Evolutionary conservation across 441 rosid genomes (phyloP).

Genomic region (Brassica hybrid): DNA sequence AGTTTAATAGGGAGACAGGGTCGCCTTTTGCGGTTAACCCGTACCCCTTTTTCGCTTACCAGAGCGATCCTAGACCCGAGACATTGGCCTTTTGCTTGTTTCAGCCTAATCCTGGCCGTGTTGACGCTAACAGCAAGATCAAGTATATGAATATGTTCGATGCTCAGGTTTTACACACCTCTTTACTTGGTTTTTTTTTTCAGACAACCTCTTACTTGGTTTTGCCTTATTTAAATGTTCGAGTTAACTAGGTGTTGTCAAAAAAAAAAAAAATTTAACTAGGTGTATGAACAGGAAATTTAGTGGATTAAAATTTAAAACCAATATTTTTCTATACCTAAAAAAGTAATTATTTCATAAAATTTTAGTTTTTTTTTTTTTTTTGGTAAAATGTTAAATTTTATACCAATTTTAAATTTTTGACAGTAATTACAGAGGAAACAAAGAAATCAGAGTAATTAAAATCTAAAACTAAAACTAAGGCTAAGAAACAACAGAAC

Average conservation of each 20-base stretch:
- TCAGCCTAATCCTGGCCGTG: conserved; percentile 77
- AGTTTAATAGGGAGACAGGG: conserved; percentile 66
- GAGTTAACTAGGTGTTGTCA: neutral
- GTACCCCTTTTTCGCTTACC: conserved; percentile 88
- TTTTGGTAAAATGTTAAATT: too few relatives aligned
- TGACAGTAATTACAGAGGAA: neutral
- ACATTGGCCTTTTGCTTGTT: conserved; percentile 83
- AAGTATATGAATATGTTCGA: conserved; percentile 97
- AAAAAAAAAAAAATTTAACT: neutral
- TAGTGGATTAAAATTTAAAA: too few relatives aligned
- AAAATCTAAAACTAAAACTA: too few relatives aligned
- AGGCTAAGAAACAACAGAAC: conserved; percentile 39
- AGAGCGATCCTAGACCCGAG: conserved; percentile 76
- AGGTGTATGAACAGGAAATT: neutral
- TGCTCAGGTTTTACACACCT: conserved; percentile 69
- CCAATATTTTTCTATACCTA: neutral
- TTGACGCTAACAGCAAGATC: conserved; percentile 69
- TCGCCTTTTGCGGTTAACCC: conserved; percentile 88
- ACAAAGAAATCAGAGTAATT: too few relatives aligned
- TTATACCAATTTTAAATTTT: neutral
- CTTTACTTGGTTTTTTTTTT: neutral
- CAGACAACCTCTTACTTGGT: neutral
- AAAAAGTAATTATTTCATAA: neutral
- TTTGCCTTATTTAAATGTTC: neutral
- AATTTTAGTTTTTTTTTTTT: too few relatives aligned